Evolutionary conservation across 2,329 filamentous ascomycete species (phyloP).

Genomic region (Clonostachys chloroleuca): DNA sequence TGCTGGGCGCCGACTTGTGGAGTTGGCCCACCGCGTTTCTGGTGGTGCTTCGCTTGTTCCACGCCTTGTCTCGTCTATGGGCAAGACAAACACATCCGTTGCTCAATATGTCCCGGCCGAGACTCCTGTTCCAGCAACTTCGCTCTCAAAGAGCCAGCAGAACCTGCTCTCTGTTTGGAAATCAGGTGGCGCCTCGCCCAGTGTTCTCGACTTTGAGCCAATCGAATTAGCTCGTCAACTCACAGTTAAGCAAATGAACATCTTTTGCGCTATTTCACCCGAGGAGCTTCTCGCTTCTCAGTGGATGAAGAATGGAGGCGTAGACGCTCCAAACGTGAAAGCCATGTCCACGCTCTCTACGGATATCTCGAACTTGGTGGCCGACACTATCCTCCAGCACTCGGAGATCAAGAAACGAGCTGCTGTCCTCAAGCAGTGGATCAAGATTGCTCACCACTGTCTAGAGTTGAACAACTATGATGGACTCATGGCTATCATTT

Average conservation of each 20-base stretch:
- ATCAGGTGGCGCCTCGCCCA: constrained; percentile 62
- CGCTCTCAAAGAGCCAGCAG: constrained; percentile 73
- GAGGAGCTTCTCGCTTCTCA: constrained; percentile 89
- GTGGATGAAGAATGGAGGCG: constrained; percentile 86
- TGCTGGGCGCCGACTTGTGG: constrained; percentile 75
- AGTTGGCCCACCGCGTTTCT: constrained; percentile 75
- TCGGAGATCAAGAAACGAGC: constrained; percentile 93
- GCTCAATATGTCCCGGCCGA: constrained; percentile 68
- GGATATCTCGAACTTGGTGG: constrained; percentile 86
- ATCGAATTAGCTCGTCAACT: constrained; percentile 88
- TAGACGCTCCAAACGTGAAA: constrained; percentile 81
- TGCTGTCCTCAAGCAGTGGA: constrained; percentile 91
- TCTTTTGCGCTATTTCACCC: constrained; percentile 88
- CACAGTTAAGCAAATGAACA: constrained; percentile 84
- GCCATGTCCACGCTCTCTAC: constrained; percentile 92
- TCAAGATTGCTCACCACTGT: constrained; percentile 86
- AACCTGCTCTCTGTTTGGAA: constrained; percentile 71
- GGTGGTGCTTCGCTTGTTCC: constrained; percentile 74
- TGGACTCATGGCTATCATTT: constrained; percentile 94
- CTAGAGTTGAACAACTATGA: constrained; percentile 94
- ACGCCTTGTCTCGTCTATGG: constrained; percentile 77
- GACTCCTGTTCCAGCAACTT: constrained; percentile 63
- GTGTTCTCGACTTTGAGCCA: constrained; percentile 85
- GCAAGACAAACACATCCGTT: constrained; percentile 77
- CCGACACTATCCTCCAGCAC: constrained; percentile 83